These are phyloP conservation scores for Catenaria anguillulae DNA, from an alignment of 371 early-diverging fungal species.

Conservation along the genomic window DNA sequence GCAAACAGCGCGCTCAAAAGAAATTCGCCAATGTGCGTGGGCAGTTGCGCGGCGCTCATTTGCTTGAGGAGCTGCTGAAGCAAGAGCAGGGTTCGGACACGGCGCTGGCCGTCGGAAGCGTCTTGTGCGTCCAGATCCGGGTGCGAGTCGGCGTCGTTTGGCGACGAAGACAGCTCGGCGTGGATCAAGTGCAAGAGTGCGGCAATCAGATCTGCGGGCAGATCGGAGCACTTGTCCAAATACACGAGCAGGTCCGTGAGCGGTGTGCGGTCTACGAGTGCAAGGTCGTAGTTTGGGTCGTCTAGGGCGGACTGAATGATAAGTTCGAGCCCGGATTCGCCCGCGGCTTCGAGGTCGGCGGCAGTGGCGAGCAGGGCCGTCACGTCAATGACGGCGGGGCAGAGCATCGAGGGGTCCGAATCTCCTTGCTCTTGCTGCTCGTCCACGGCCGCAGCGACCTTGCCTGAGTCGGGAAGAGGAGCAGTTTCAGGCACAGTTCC, in stretches of 20 bases:
- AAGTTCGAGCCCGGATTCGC: not conserved
- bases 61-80: not conserved
- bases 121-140: not conserved
- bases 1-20: no score
- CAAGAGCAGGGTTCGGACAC: not conserved
- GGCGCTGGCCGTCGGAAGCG: not conserved
- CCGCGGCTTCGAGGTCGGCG: not conserved
- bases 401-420: no score
- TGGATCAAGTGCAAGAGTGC: not conserved
- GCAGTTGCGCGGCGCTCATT: not conserved
- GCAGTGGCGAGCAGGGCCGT: not conserved
- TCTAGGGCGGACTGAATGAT: not conserved
- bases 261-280: not conserved
- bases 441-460: no score
- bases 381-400: no score
- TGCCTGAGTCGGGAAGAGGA: no score
- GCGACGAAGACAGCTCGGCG: not conserved
- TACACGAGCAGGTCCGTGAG: not conserved
- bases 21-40: not conserved
- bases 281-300: not conserved
- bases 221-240: no score
- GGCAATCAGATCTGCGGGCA: not conserved
- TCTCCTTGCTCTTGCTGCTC: no score
- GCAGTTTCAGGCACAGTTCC: no score
- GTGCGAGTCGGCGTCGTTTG: not conserved